These are phyloP conservation scores for Hymenoscyphus scutula DNA, from an alignment of 2,329 filamentous ascomycete species.

Conservation along the genomic window DNA sequence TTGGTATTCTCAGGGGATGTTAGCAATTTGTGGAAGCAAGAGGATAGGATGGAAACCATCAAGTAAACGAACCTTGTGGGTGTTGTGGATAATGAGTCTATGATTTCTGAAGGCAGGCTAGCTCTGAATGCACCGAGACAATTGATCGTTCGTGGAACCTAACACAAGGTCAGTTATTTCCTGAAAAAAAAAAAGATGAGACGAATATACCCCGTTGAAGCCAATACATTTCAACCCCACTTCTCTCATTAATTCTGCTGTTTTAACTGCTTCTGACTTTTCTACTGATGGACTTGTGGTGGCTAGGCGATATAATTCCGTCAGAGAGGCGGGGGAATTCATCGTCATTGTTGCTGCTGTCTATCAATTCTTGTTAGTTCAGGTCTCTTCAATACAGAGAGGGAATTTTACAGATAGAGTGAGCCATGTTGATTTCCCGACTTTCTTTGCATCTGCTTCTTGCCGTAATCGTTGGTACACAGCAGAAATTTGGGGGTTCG, in stretches of 20 bases:
- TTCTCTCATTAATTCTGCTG: conserved; percentile 71
- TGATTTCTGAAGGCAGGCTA: conserved; percentile 56
- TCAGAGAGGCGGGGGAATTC: conserved; percentile 77
- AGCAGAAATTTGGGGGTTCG: conserved; percentile 59
- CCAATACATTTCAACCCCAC: conserved; percentile 75
- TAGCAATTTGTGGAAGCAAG: not conserved
- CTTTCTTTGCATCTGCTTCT: conserved; percentile 59
- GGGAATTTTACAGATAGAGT: conserved; percentile 54
- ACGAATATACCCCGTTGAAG: conserved; percentile 59
- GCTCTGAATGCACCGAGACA: conserved; percentile 69
- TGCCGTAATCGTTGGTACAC: conserved; percentile 63
- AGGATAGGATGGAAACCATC: not conserved
- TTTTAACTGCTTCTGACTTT: conserved; percentile 26
- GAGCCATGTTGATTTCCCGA: conserved; percentile 65
- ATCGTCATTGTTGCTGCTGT: conserved; percentile 81
- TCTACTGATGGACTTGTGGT: conserved; percentile 28
- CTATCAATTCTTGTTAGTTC: conserved; percentile 39
- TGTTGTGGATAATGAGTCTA: conserved; percentile 50
- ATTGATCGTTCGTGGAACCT: conserved; percentile 80
- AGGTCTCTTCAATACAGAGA: not conserved
- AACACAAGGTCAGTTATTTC: conserved; percentile 14
- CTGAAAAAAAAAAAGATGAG: conserved; percentile 61
- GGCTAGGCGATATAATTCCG: conserved; percentile 41
- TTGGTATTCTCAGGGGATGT: conserved; percentile 44
- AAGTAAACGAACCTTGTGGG: conserved; percentile 20